phyloP scores from a whole-genome alignment of 2,329 filamentous ascomycete species.

The Karstenula rhodostoma region DNA sequence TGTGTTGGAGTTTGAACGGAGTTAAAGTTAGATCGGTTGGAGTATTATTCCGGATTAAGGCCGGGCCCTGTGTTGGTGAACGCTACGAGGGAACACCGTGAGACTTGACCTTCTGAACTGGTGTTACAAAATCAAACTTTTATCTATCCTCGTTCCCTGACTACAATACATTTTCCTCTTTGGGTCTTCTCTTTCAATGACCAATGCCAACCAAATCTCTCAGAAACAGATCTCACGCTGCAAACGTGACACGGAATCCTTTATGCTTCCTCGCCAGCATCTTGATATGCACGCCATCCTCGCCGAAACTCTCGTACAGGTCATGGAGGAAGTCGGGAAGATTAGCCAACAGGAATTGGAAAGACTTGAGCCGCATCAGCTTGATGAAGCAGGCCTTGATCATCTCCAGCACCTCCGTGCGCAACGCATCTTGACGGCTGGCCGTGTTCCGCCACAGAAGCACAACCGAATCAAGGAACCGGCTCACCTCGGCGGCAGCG shows the following conservation, averaged over 20 bases:
- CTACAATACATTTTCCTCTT: not conserved
- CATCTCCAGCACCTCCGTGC: constrained; percentile 24
- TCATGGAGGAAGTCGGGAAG: not conserved
- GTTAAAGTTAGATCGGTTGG: not conserved
- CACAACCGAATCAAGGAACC: constrained; percentile 31
- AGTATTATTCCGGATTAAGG: not conserved
- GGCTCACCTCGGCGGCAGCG: constrained; percentile 16
- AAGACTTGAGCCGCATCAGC: constrained; percentile 17
- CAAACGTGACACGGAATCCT: not conserved
- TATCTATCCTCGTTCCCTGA: not conserved
- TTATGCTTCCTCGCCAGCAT: not conserved
- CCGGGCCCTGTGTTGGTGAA: not conserved
- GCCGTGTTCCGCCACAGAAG: constrained; percentile 34
- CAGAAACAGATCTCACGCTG: not conserved
- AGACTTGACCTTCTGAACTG: not conserved
- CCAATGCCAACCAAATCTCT: not conserved
- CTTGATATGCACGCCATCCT: not conserved
- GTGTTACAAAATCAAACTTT: not conserved
- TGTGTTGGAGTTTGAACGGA: not conserved
- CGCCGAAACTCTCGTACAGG: not conserved
- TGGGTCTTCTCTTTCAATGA: not conserved
- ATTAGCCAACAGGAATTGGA: not conserved
- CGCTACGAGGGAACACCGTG: not conserved
- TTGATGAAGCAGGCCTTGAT: constrained; percentile 26
- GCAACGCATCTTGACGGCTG: constrained; percentile 23